Conservation (phyloP, 2,329 filamentous ascomycete genomes). For the Leptographium galeiforme region DNA sequence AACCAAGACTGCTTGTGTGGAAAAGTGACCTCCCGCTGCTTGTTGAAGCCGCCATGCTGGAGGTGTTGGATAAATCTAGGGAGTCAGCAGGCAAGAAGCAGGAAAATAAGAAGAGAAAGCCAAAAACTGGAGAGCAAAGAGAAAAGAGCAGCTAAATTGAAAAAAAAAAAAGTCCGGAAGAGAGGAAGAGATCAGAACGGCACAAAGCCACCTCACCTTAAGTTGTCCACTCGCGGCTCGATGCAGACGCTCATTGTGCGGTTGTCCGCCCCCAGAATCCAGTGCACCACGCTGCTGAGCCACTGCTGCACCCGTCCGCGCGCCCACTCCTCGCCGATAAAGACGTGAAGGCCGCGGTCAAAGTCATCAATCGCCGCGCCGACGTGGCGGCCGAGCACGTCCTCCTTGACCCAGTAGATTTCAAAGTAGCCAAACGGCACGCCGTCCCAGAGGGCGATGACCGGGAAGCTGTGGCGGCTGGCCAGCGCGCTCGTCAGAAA, state of each 20-base stretch:
- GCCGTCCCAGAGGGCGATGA: constrained; percentile 86
- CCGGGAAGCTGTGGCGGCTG: constrained; percentile 70
- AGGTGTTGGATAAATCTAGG: constrained; percentile 57
- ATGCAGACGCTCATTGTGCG: constrained; percentile 73
- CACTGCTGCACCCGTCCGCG: constrained; percentile 70
- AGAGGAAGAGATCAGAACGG: constrained; percentile 15
- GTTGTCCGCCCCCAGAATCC: constrained; percentile 62
- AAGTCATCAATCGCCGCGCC: constrained; percentile 53
- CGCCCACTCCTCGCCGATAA: constrained; percentile 88
- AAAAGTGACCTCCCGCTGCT: constrained; percentile 74
- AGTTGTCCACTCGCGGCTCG: constrained; percentile 85
- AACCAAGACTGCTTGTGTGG: constrained; percentile 88
- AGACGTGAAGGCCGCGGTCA: constrained; percentile 75
- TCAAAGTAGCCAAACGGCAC: constrained; percentile 96
- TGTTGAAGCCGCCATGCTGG: constrained; percentile 64
- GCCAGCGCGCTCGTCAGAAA: constrained; percentile 57
- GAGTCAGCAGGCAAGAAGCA: neutral
- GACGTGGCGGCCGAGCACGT: constrained; percentile 58
- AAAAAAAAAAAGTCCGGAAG: neutral
- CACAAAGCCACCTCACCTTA: constrained; percentile 41
- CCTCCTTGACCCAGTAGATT: constrained; percentile 96
- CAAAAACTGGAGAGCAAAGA: too few species aligned
- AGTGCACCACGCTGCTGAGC: constrained; percentile 80
- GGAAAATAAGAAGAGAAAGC: neutral
- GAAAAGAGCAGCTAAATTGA: neutral